A percentile compares a stretch with the other conserved stretches of the same genome.
Evolutionary conservation across 805 yeast genomes (phyloP).

Genomic region (Nakazawaea sp.): DNA sequence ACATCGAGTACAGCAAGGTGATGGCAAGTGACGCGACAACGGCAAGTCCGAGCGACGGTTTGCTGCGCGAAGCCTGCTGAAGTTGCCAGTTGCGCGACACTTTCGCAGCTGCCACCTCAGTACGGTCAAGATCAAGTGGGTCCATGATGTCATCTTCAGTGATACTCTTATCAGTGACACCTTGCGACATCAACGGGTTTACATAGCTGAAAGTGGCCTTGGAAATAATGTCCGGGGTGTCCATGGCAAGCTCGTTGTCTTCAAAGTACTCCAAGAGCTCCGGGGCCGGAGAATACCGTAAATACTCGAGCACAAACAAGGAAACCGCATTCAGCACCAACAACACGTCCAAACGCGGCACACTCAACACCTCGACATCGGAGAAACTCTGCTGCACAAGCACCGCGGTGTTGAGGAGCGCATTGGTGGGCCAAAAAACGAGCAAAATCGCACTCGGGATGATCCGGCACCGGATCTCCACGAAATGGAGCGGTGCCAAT

Average conservation of each 20-base stretch:
- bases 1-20: constrained; percentile 26
- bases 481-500: constrained; percentile 33
- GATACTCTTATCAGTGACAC: constrained; percentile 26
- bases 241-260: constrained; percentile 20
- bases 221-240: constrained; percentile 57
- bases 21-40: constrained; percentile 30
- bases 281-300: constrained; percentile 31
- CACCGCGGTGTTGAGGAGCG: constrained; percentile 10
- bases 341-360: constrained; percentile 36
- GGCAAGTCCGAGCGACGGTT: constrained; percentile 26
- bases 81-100: constrained; percentile 29
- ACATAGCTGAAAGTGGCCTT: constrained; percentile 85
- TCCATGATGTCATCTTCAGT: constrained; percentile 34
- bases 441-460: constrained; percentile 32
- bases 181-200: constrained; percentile 75
- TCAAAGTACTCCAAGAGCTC: constrained; percentile 28
- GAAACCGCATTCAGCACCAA: constrained; percentile 22
- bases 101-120: constrained; percentile 23
- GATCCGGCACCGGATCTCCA: constrained; percentile 34
- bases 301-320: constrained; percentile 30
- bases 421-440: constrained; percentile 31
- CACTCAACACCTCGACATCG: constrained; percentile 11
- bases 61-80: constrained; percentile 20
- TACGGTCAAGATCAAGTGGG: constrained; percentile 30
- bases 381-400: constrained; percentile 9